These are phyloP conservation scores for Cytidiella melzeri DNA, from an alignment of 768 basidiomycete species.

Conservation along the genomic window DNA sequence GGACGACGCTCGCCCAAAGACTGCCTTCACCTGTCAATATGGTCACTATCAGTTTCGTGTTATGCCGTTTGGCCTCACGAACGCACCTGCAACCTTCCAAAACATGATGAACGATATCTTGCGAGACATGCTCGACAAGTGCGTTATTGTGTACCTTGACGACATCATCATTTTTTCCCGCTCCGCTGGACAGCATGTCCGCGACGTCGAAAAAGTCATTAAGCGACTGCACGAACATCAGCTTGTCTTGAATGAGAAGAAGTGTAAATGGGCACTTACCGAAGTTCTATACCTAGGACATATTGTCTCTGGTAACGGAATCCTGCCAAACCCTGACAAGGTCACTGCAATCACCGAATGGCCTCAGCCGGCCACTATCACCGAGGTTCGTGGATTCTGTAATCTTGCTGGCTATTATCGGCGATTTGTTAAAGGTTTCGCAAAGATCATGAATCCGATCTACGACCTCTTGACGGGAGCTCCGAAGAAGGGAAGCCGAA, in stretches of 20 bases:
- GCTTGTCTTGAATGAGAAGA: conserved; percentile 26
- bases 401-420: conserved; percentile 28
- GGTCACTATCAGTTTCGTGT: conserved; percentile 31
- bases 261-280: conserved; percentile 30
- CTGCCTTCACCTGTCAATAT: conserved; percentile 31
- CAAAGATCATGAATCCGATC: conserved; percentile 28
- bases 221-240: conserved; percentile 22
- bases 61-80: conserved; percentile 29
- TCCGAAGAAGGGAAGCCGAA: conserved; percentile 21
- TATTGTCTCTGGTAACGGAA: conserved; percentile 25
- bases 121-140: no score
- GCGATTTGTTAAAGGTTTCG: conserved; percentile 27
- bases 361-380: conserved; percentile 22
- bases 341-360: conserved; percentile 27
- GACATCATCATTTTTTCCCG: conserved; percentile 15
- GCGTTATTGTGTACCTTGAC: no score
- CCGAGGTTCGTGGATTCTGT: conserved; percentile 27
- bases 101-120: conserved; percentile 12
- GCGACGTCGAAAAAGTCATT: conserved; percentile 15
- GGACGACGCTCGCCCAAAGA: conserved; percentile 34
- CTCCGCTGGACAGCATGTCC: conserved; percentile 12
- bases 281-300: conserved; percentile 39
- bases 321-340: conserved; percentile 37
- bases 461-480: conserved; percentile 20
- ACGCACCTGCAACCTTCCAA: conserved; percentile 11